Percentiles rank a stretch among this genome's conserved stretches.
Evolutionary conservation across 2,329 filamentous ascomycete species (phyloP).

Genomic region (Talaromyces sp.): DNA sequence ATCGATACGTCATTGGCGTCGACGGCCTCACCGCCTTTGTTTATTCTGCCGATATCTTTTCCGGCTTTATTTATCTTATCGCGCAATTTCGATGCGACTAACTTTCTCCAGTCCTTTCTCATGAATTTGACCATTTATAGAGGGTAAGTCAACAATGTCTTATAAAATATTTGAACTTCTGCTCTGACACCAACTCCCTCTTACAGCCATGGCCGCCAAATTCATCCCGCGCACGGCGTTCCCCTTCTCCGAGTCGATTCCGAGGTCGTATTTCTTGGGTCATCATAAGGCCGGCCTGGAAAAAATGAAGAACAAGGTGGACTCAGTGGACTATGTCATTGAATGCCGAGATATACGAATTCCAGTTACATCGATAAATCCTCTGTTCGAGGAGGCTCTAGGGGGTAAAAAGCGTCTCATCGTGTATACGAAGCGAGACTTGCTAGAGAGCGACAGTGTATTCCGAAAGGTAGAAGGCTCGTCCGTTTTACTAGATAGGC

Average conservation of each 20-base stretch:
- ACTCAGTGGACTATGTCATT: conserved; percentile 77
- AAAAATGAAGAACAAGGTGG: conserved; percentile 76
- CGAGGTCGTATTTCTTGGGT: conserved; percentile 87
- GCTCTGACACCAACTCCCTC: not conserved
- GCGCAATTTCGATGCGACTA: not conserved
- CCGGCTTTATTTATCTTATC: not conserved
- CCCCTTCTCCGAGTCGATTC: conserved; percentile 66
- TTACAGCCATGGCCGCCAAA: conserved; percentile 13
- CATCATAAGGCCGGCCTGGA: conserved; percentile 79
- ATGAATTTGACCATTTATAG: not conserved
- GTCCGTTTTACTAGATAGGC: not conserved
- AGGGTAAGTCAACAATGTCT: not conserved
- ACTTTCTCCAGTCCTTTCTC: not conserved
- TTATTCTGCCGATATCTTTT: not conserved
- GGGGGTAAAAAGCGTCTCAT: conserved; percentile 68
- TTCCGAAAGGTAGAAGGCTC: conserved; percentile 33
- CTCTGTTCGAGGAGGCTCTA: conserved; percentile 74
- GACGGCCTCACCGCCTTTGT: not conserved
- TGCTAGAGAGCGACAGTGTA: conserved; percentile 48
- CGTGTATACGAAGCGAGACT: conserved; percentile 86
- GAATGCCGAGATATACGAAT: conserved; percentile 94
- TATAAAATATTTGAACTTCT: not conserved
- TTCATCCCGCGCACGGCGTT: conserved; percentile 74
- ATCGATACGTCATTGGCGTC: not conserved
- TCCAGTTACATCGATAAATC: conserved; percentile 83